Evolutionary conservation across 2,329 filamentous ascomycete genomes (phyloP).

Genomic region (Pyricularia sp.): DNA sequence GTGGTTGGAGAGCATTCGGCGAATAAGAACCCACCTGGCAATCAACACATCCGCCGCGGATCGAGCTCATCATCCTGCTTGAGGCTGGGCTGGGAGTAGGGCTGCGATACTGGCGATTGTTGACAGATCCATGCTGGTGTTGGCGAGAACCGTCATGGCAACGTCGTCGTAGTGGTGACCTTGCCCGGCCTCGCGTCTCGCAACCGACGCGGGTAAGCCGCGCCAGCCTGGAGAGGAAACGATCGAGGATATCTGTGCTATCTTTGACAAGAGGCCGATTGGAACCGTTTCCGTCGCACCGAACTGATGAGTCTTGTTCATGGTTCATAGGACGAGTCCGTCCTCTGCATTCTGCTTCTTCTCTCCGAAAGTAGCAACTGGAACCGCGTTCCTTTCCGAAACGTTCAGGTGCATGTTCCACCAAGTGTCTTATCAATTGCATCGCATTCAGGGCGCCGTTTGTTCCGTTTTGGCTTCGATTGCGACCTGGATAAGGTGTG

Average conservation of each 20-base stretch:
- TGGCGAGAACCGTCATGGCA: not conserved
- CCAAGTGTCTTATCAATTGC: not conserved
- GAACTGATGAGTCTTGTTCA: not conserved
- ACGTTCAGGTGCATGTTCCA: not conserved
- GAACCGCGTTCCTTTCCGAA: no score
- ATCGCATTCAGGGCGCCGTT: not conserved
- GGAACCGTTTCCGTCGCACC: not conserved
- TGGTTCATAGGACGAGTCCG: not conserved
- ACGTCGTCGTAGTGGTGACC: not conserved
- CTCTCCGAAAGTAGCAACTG: no score
- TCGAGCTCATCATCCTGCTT: not conserved
- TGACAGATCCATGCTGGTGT: not conserved
- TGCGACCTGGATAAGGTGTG: not conserved
- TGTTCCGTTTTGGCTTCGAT: not conserved
- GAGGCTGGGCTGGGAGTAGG: not conserved
- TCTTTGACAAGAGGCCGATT: not conserved
- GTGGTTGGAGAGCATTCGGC: not conserved
- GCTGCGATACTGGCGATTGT: not conserved
- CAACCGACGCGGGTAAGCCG: not conserved
- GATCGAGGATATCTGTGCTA: not conserved
- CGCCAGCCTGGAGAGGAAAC: not conserved
- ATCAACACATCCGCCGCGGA: not conserved
- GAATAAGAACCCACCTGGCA: not conserved
- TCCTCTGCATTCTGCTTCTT: not conserved
- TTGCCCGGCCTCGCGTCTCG: not conserved